Conservation (phyloP, 345 rosid genomes). For the Rhodamnia rubescens region DNA sequence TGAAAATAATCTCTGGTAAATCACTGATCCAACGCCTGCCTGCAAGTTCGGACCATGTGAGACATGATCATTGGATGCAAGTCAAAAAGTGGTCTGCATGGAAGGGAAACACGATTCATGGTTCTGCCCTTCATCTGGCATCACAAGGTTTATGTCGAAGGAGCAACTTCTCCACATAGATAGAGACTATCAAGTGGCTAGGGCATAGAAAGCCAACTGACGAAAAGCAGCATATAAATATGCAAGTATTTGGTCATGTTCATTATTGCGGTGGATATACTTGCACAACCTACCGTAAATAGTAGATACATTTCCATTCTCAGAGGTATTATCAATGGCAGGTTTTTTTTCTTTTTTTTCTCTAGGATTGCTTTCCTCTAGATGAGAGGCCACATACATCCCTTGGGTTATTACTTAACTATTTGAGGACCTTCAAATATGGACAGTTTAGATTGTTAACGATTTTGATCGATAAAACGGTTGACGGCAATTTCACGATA, state of each 20-base stretch:
- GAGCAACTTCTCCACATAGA: background rate
- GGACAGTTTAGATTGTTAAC: background rate
- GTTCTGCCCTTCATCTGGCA: background rate
- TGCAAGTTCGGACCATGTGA: accelerated
- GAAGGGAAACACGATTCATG: background rate
- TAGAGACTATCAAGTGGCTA: background rate
- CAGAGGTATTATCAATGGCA: background rate
- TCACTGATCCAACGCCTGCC: background rate
- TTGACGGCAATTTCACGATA: background rate
- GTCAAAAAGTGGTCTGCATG: background rate
- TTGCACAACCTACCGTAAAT: background rate
- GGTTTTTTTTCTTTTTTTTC: background rate
- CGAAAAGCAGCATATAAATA: background rate
- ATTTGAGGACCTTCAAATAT: background rate
- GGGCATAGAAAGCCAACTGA: background rate
- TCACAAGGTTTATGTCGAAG: background rate
- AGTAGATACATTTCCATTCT: background rate
- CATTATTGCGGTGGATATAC: background rate
- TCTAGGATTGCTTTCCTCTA: background rate
- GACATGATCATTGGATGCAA: background rate
- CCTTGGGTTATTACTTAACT: background rate
- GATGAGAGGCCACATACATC: background rate
- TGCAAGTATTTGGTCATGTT: background rate
- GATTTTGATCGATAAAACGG: background rate
- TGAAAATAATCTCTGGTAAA: background rate